phyloP scores from a whole-genome alignment of 2,329 filamentous ascomycete genomes.

The Sphaerulina vaccinii region DNA sequence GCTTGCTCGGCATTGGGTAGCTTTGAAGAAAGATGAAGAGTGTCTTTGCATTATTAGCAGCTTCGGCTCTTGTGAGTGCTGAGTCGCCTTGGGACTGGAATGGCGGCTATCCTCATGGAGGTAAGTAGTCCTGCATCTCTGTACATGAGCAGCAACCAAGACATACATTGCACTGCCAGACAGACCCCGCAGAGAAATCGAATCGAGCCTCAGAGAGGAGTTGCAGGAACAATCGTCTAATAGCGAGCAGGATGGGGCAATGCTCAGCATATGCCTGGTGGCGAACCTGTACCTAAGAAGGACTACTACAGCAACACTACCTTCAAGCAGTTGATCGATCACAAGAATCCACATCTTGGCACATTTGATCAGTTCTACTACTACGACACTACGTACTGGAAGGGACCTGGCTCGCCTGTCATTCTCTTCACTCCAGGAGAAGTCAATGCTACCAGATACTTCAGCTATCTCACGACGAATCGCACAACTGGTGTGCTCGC shows the following conservation, averaged over 20 bases:
- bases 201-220: too few relatives aligned
- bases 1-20: neutral
- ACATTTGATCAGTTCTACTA: constrained; percentile 57
- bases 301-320: constrained; percentile 2
- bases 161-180: too few relatives aligned
- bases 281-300: neutral
- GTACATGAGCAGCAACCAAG: too few relatives aligned
- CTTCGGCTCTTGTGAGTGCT: neutral
- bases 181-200: too few relatives aligned
- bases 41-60: neutral
- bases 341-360: constrained; percentile 55
- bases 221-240: neutral
- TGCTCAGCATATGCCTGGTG: neutral
- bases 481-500: constrained; percentile 53
- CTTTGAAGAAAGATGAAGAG: neutral
- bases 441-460: constrained; percentile 47
- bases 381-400: constrained; percentile 54
- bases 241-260: neutral
- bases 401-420: constrained; percentile 55
- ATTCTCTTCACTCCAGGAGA: constrained; percentile 49
- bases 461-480: constrained; percentile 52
- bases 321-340: constrained; percentile 60
- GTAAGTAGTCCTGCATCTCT: neutral
- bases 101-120: neutral
- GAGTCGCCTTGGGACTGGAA: neutral